phyloP scores from a whole-genome alignment of 2,329 filamentous ascomycete species.

The Trichoderma polysporum region DNA sequence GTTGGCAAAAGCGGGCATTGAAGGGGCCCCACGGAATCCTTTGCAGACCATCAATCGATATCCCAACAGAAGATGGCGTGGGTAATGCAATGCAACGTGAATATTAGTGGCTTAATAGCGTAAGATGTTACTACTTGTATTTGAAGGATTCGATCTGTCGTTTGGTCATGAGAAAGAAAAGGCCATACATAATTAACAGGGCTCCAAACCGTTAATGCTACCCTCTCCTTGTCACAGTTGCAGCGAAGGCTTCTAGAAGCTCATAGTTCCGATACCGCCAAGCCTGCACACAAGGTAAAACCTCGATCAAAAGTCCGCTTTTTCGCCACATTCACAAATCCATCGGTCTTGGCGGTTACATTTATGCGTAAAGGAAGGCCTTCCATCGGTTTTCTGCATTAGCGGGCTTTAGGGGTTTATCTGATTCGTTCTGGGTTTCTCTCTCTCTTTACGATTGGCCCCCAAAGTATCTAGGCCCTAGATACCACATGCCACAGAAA shows the following conservation, averaged over 20 bases:
- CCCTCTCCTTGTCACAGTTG: not conserved
- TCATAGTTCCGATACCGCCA: not conserved
- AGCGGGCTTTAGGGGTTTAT: not conserved
- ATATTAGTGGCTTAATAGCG: too few relatives aligned
- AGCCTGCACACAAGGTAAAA: not conserved
- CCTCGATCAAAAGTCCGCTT: not conserved
- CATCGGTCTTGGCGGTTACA: not conserved
- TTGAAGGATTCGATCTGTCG: not conserved
- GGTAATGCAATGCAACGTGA: not conserved
- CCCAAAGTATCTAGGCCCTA: too few relatives aligned
- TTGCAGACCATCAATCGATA: not conserved
- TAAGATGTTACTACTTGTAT: not conserved
- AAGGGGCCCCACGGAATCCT: not conserved
- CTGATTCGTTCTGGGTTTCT: not conserved
- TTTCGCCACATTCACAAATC: not conserved
- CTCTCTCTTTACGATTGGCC: not conserved
- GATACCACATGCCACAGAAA: too few relatives aligned
- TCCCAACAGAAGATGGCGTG: not conserved
- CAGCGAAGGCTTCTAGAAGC: slow-evolving; percentile 17
- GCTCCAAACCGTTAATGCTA: not conserved
- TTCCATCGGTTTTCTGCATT: not conserved
- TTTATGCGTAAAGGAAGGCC: not conserved
- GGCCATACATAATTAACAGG: not conserved
- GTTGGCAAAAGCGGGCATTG: not conserved
- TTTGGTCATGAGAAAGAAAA: not conserved